Evolutionary conservation across 805 yeast species (phyloP), one percentile per base, ranked within the genome.

Genomic region (Scheffersomyces amazonensis): DNA sequence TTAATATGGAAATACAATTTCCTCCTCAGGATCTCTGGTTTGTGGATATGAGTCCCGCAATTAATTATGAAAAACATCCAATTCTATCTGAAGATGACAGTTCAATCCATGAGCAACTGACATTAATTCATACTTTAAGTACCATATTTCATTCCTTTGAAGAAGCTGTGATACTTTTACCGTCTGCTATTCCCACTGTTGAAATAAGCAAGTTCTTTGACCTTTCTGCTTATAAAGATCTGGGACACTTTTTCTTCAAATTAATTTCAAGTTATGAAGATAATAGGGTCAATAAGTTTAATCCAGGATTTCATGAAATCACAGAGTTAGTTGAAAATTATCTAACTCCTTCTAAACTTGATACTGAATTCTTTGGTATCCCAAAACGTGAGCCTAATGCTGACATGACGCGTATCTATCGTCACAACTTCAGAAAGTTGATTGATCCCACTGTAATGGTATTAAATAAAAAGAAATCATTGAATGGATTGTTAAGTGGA

Each of bases 61-160:
- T 54, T 13, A 44, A 44, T 24, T 34, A 30, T 3, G 18, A 42
- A 16, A 46, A 47, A 15, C 50, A 49, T 37, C 53, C 53, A 9
- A 28, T 36, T 24, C 36, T 43, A 9, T 28, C 43, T 2, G 44
- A 41, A 32, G 23, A 37, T 7, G 31, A 38, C 24, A 16, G 32
- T 16, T 42, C 28, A 17, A 38, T 41, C 5, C 9, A 20, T 20
- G 9, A 20, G 31, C 46, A 44, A 21, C 42, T 49, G 6, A 49
- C 46, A 15, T 51, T 51, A 29, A 34, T 52, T 16, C 38, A 46
- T 17, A 27, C 46, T 31, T 40, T 61, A 8, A 56, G 67, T 9
- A 42, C 54, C 2, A 43, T 67, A 10, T 64, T 63, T 50, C 55
- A 54, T 37, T 52, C 66, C 0, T 66, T 64, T 39, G 62, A 58